phyloP scores from a whole-genome alignment of 225 moss, liverwort and hornwort genomes.

The Bryoerythrophyllum caledonicum region DNA sequence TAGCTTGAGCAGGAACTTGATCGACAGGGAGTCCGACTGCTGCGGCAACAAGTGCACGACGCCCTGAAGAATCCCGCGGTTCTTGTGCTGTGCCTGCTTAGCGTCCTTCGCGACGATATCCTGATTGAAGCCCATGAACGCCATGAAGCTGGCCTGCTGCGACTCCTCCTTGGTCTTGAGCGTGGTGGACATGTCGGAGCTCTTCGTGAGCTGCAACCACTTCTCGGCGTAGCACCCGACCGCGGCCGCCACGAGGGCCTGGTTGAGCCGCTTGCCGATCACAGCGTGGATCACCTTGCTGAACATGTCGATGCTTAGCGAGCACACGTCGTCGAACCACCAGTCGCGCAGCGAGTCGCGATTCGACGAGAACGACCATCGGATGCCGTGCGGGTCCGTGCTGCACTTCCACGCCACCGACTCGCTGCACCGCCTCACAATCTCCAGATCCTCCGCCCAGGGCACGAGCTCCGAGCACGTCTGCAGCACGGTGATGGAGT shows the following conservation, averaged over 20 bases:
- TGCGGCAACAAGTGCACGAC: slow-evolving; percentile 74
- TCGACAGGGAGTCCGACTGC: slow-evolving; percentile 60
- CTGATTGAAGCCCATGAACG: slow-evolving; percentile 34
- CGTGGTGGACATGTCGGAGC: slow-evolving; percentile 9
- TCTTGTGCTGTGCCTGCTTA: slow-evolving; percentile 33
- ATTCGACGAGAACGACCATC: slow-evolving; percentile 41
- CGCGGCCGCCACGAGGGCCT: slow-evolving; percentile 32
- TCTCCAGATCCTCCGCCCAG: slow-evolving; percentile 53
- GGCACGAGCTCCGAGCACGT: slow-evolving; percentile 42
- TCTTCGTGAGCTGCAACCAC: slow-evolving; percentile 37
- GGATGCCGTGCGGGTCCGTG: slow-evolving; percentile 46
- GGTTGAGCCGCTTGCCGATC: slow-evolving; percentile 37
- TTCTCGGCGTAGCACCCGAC: slow-evolving; percentile 44
- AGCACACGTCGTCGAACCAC: slow-evolving; percentile 52
- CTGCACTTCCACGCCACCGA: slow-evolving; percentile 52
- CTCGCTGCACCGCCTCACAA: slow-evolving; percentile 51
- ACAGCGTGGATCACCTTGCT: slow-evolving; percentile 43
- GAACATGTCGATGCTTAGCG: slow-evolving; percentile 37
- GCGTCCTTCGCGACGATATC: slow-evolving; percentile 32
- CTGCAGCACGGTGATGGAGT: slow-evolving; percentile 45
- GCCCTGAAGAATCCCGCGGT: slow-evolving; percentile 33
- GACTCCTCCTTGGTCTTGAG: slow-evolving; percentile 29
- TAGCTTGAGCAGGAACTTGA: slow-evolving; percentile 70
- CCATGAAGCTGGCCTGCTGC: slow-evolving; percentile 21
- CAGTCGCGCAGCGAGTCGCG: slow-evolving; percentile 37